Evolutionary conservation across 2,329 filamentous ascomycete genomes (phyloP).

Genomic region (Xylariaceae sp.): DNA sequence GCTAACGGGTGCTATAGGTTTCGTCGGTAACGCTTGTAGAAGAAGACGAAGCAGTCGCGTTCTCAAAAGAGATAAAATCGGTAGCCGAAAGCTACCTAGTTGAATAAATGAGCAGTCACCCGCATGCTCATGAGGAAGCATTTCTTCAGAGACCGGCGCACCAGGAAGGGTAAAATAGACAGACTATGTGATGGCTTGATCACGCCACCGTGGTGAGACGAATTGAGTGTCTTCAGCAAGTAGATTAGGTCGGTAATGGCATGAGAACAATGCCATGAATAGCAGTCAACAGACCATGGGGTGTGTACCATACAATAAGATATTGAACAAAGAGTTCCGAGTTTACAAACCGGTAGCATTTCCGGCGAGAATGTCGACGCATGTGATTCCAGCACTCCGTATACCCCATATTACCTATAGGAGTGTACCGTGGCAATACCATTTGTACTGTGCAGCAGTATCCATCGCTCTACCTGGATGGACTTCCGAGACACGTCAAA

Average conservation of each 20-base stretch:
- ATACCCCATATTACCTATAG: neutral
- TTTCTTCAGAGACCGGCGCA: neutral
- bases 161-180: neutral
- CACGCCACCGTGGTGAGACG: neutral
- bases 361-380: neutral
- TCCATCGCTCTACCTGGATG: neutral
- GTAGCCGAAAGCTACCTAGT: slow-evolving; percentile 72
- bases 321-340: neutral
- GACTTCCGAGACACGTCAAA: neutral
- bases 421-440: neutral
- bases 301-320: neutral
- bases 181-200: neutral
- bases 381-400: neutral
- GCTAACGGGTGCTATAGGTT: slow-evolving; percentile 48
- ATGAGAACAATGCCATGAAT: slow-evolving; percentile 3
- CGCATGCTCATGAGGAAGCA: neutral
- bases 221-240: neutral
- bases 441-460: neutral
- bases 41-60: slow-evolving; percentile 73
- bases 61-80: slow-evolving; percentile 77
- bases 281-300: neutral
- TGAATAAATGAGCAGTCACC: slow-evolving; percentile 50
- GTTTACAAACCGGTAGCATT: neutral
- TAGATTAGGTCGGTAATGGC: slow-evolving; percentile 2
- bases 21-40: slow-evolving; percentile 66